Conservation (phyloP, 805 yeast genomes). For the Yamadazyma kitorensis region DNA sequence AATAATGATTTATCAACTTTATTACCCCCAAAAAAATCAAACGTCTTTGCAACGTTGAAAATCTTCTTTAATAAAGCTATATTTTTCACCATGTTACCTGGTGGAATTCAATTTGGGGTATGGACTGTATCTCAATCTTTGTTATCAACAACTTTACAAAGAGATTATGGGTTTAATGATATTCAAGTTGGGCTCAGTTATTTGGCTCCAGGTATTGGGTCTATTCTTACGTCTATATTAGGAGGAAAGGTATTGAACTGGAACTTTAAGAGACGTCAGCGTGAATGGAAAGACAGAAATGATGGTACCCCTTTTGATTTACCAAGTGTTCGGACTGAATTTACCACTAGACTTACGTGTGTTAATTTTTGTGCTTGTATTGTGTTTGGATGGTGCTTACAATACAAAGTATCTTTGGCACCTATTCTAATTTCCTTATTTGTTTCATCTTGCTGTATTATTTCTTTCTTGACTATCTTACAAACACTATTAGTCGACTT, state of each 20-base stretch:
- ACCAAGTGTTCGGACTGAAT: slow-evolving; percentile 49
- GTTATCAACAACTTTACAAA: slow-evolving; percentile 50
- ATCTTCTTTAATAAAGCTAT: slow-evolving; percentile 44
- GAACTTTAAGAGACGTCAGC: slow-evolving; percentile 33
- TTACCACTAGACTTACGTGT: slow-evolving; percentile 37
- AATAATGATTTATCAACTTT: slow-evolving; percentile 29
- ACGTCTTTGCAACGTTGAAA: slow-evolving; percentile 31
- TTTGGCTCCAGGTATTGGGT: slow-evolving; percentile 67
- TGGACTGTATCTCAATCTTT: slow-evolving; percentile 69
- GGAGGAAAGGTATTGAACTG: slow-evolving; percentile 57
- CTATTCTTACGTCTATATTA: slow-evolving; percentile 53
- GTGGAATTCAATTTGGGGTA: slow-evolving; percentile 56
- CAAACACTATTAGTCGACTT: slow-evolving; percentile 69
- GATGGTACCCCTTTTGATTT: slow-evolving; percentile 42
- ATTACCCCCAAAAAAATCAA: slow-evolving; percentile 7
- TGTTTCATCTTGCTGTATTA: slow-evolving; percentile 50
- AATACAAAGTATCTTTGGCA: slow-evolving; percentile 43
- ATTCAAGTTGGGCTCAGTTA: slow-evolving; percentile 64
- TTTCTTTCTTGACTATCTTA: slow-evolving; percentile 53
- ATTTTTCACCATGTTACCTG: slow-evolving; percentile 47
- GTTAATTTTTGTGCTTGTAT: slow-evolving; percentile 40
- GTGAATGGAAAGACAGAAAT: slow-evolving; percentile 17
- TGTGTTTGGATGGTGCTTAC: slow-evolving; percentile 71
- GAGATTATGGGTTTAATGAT: slow-evolving; percentile 46
- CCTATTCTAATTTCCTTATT: slow-evolving; percentile 55